These are phyloP conservation scores for Podaxis rugospora DNA, from an alignment of 768 basidiomycete genomes.

Conservation along the genomic window DNA sequence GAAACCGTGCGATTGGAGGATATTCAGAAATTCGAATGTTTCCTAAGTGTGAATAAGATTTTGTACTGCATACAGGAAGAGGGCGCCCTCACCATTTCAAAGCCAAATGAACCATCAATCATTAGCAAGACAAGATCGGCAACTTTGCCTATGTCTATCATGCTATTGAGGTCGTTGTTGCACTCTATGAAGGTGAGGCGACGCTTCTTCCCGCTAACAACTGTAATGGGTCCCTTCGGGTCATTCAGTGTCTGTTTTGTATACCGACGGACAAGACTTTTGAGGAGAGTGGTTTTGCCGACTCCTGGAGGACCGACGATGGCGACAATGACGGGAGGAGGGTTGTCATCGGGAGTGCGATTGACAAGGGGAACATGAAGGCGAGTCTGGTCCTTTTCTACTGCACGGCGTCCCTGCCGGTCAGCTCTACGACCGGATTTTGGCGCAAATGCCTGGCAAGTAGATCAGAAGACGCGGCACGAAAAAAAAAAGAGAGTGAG, in stretches of 20 bases:
- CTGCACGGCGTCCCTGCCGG: conserved; percentile 83
- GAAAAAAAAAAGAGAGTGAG: neutral
- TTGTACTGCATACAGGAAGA: neutral
- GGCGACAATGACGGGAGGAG: conserved; percentile 92
- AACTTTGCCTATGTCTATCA: conserved; percentile 97
- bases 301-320: conserved; percentile 96
- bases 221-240: conserved; percentile 89
- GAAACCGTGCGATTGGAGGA: conserved; percentile 95
- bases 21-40: conserved; percentile 97
- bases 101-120: conserved; percentile 97
- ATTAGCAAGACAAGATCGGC: conserved; percentile 95
- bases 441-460: conserved; percentile 80
- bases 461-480: neutral
- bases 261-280: conserved; percentile 85
- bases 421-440: conserved; percentile 89
- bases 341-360: conserved; percentile 85
- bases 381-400: conserved; percentile 89
- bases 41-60: conserved; percentile 49
- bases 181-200: conserved; percentile 97
- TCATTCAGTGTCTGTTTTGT: conserved; percentile 92
- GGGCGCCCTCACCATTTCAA: conserved; percentile 83
- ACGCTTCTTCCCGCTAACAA: conserved; percentile 89
- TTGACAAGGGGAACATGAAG: conserved; percentile 96
- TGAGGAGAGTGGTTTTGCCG: conserved; percentile 92
- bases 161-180: conserved; percentile 95